Percentiles rank a stretch among this genome's conserved stretches.
Evolutionary conservation across 2,329 filamentous ascomycete genomes (phyloP).

Genomic region (Diatrype stigma): DNA sequence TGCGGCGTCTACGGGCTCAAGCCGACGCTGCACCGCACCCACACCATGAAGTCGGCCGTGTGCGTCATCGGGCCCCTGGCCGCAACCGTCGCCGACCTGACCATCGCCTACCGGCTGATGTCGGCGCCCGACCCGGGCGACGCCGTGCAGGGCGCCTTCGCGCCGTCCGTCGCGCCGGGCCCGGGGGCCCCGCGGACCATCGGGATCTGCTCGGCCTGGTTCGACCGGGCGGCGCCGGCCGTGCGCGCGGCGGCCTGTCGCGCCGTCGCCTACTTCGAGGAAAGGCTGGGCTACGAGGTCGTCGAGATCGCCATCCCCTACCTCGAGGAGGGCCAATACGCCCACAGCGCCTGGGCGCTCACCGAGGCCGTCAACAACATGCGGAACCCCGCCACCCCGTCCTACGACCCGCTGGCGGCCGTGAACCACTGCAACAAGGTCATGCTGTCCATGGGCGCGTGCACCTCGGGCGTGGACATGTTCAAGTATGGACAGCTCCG

Average conservation of each 20-base stretch:
- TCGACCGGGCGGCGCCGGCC: slow-evolving; percentile 60
- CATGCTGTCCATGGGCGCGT: slow-evolving; percentile 59
- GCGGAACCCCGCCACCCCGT: slow-evolving; percentile 38
- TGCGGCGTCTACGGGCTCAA: slow-evolving; percentile 83
- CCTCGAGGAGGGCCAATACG: slow-evolving; percentile 66
- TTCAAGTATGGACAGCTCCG: slow-evolving; percentile 71
- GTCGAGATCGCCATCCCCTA: slow-evolving; percentile 63
- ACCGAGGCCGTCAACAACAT: slow-evolving; percentile 58
- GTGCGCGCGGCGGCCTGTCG: slow-evolving; percentile 60
- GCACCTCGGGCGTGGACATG: slow-evolving; percentile 65
- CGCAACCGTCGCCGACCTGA: slow-evolving; percentile 70
- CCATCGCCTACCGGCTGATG: slow-evolving; percentile 78
- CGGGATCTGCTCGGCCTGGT: slow-evolving; percentile 66
- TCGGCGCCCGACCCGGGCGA: slow-evolving; percentile 65
- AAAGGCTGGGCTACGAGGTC: slow-evolving; percentile 42
- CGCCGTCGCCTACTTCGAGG: slow-evolving; percentile 50
- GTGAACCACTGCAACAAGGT: slow-evolving; percentile 67
- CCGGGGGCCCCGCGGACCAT: slow-evolving; percentile 54
- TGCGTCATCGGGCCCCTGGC: slow-evolving; percentile 72
- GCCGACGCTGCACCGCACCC: slow-evolving; percentile 67
- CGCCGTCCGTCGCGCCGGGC: slow-evolving; percentile 45
- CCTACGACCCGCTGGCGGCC: slow-evolving; percentile 46
- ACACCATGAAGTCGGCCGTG: slow-evolving; percentile 49
- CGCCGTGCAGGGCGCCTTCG: slow-evolving; percentile 59
- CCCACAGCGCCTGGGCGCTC: slow-evolving; percentile 75